These are phyloP conservation scores for Mucuna pruriens DNA, from an alignment of 306 rosid species.

Conservation along the genomic window DNA sequence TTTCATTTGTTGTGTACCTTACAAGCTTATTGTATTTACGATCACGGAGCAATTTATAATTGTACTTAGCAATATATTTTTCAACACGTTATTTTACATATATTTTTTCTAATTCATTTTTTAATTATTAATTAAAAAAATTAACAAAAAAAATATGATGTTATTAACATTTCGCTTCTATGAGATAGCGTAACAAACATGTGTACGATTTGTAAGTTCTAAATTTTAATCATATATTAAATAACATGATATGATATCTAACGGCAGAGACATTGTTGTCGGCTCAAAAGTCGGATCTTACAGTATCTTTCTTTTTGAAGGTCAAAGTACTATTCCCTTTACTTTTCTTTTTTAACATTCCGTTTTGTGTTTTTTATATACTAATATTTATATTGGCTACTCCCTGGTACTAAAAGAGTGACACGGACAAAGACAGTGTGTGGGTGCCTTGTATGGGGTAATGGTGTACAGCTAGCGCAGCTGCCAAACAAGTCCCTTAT, in stretches of 20 bases:
- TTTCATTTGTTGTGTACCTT: too few species aligned
- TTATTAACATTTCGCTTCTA: too few species aligned
- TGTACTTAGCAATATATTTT: too few species aligned
- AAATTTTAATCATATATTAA: background rate
- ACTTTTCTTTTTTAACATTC: background rate
- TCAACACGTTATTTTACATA: too few species aligned
- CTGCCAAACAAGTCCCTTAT: background rate
- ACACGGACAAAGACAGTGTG: background rate
- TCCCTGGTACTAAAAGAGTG: background rate
- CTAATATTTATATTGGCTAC: background rate
- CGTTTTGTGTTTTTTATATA: background rate
- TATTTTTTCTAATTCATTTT: too few species aligned
- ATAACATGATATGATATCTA: background rate
- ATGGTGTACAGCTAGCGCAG: conserved; percentile 49
- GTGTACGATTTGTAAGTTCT: background rate
- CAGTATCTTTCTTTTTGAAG: background rate
- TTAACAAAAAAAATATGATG: too few species aligned
- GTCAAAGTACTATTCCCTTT: background rate
- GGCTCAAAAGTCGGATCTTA: background rate
- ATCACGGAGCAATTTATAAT: too few species aligned
- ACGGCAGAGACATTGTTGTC: background rate
- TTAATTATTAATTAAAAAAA: too few species aligned
- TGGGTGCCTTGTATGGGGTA: background rate
- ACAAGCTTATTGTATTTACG: too few species aligned
- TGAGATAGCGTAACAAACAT: too few species aligned